These are phyloP conservation scores for Phylloporus sp. DNA, from an alignment of 768 basidiomycete species.

Conservation along the genomic window DNA sequence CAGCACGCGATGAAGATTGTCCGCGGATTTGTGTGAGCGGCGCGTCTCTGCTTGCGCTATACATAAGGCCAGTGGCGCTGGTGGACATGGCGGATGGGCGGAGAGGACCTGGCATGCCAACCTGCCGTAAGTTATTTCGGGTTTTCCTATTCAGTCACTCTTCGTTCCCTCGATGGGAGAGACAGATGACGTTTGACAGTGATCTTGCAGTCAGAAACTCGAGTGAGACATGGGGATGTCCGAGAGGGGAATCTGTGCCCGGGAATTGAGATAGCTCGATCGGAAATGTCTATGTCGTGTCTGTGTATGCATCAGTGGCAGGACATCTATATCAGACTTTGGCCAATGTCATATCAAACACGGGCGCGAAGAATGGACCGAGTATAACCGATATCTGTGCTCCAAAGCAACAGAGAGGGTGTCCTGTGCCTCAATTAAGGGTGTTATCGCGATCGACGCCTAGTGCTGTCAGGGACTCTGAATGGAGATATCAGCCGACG, in stretches of 20 bases:
- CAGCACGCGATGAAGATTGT: conserved; percentile 9
- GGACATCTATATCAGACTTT: conserved; percentile 4
- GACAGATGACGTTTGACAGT: conserved; percentile 8
- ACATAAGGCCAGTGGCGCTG: neutral
- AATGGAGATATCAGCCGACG: conserved; percentile 47
- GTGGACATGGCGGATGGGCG: neutral
- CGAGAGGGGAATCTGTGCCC: neutral
- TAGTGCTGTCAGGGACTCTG: neutral
- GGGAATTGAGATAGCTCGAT: neutral
- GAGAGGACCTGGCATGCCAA: neutral
- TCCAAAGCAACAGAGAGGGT: neutral
- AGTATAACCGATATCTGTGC: neutral
- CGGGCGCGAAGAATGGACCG: conserved; percentile 11
- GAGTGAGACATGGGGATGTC: neutral
- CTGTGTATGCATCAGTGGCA: neutral
- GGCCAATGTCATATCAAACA: conserved; percentile 14
- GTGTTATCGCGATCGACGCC: conserved; percentile 31
- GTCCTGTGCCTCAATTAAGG: conserved; percentile 24
- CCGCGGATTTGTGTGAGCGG: conserved; percentile 15
- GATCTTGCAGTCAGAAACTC: conserved; percentile 1
- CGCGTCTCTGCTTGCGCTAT: neutral
- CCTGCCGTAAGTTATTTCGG: conserved; percentile 2
- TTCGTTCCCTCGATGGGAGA: conserved; percentile 4
- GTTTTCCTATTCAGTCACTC: neutral
- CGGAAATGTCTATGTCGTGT: neutral